Evolutionary conservation across 2,329 filamentous ascomycete genomes (phyloP), one percentile per base, ranked within the genome.

Genomic region (Talaromyces sp.): DNA sequence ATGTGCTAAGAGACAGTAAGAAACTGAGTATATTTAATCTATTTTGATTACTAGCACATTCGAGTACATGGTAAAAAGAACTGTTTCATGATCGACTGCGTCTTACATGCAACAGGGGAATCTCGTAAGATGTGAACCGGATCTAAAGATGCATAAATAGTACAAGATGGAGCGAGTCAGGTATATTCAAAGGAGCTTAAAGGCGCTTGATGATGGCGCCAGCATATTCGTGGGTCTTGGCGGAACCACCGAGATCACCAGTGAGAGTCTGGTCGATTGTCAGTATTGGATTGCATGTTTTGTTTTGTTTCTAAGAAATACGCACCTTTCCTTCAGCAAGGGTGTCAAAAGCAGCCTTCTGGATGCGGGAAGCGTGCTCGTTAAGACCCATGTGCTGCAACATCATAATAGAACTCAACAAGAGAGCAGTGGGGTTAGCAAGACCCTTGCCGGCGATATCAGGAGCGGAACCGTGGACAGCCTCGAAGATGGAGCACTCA

Each of bases 401-500:
- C 95, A 99, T 98, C 95, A 99, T 98, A 84, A 98, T 95, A 79
- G 91, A 96, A 81, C 88, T 92, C 76, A 98, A 90, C 70, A 99
- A 88, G 72, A 99, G 88, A 66, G 95, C 95, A 67, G 95, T 98
- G 68, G 95, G 95, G 87, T 99, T 99, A 76, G 95, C 95, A 72
- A 98, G 90, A 71, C 87, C 90, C 88, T 97, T 93, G 81, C 94
- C 94, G 70, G 92, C 93, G 78, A 98, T 98, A 81, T 98, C 94
- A 67, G 94, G 94, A 67, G 94, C 94, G 70, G 93, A 97, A 74
- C 94, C 94, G 85, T 99, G 95, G 75, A 99, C 95, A 74, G 95
- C 95, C 85, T 99, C 95, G 84, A 99, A 99, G 84, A 98, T 97
- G 79, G 92, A 97, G 90, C 93, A 98, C 85, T 97, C 91, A 82